Conservation (phyloP, 805 yeast species). For the Pichia exigua region DNA sequence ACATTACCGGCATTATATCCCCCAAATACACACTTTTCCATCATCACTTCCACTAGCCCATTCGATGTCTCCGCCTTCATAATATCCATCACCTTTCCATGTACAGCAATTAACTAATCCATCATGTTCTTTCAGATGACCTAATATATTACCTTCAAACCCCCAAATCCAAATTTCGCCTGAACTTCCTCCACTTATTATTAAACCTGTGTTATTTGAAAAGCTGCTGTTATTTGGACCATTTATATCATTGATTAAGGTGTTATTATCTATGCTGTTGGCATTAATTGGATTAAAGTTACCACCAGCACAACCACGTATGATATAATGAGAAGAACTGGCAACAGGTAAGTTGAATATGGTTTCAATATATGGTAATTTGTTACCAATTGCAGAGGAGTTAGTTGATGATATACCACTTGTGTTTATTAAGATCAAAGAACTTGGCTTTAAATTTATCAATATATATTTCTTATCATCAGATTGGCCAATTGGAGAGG, state of each 20-base stretch:
- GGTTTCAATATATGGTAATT: conserved; percentile 11
- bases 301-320: conserved; percentile 14
- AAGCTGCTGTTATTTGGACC: not conserved
- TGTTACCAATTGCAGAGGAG: not conserved
- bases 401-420: conserved; percentile 1
- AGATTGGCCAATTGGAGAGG: not conserved
- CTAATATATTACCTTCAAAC: conserved; percentile 10
- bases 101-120: conserved; percentile 11
- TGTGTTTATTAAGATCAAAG: conserved; percentile 9
- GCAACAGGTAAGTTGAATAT: conserved; percentile 10
- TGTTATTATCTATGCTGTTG: not conserved
- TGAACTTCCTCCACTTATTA: conserved; percentile 10
- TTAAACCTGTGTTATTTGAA: conserved; percentile 5
- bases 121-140: conserved; percentile 9
- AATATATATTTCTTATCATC: conserved; percentile 5
- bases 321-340: conserved; percentile 9
- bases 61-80: conserved; percentile 1
- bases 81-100: conserved; percentile 10
- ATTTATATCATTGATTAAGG: not conserved
- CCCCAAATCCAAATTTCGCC: conserved; percentile 16
- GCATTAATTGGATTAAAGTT: not conserved
- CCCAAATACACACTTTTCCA: conserved; percentile 11
- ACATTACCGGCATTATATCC: not conserved
- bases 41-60: conserved; percentile 15
- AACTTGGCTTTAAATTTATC: conserved; percentile 10